A percentile compares a stretch with the other conserved stretches of the same genome.
Conservation (phyloP, 192 early-diverging fungal species). For the Backusella luteola region DNA sequence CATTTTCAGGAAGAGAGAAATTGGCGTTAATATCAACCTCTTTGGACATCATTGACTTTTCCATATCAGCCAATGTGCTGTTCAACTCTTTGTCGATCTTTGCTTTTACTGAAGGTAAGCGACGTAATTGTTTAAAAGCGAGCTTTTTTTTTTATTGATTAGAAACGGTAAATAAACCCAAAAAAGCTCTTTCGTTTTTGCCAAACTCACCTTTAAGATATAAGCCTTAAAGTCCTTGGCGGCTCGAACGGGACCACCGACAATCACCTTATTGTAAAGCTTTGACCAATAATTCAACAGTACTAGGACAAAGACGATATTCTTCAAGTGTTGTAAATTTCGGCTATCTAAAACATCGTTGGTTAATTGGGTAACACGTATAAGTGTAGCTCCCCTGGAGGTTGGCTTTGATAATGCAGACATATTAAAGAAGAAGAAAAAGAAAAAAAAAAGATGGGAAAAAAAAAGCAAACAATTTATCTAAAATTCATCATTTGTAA, state of each 20-base stretch:
- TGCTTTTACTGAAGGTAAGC: conserved; percentile 52
- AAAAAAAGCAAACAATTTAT: not conserved
- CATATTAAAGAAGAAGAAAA: not conserved
- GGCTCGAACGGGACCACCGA: conserved; percentile 58
- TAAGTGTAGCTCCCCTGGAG: not conserved
- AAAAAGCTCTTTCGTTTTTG: not conserved
- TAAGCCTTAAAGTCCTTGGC: conserved; percentile 41
- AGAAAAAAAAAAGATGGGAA: not conserved
- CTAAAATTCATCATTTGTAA: not conserved
- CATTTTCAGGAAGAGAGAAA: conserved; percentile 59
- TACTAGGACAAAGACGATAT: conserved; percentile 60
- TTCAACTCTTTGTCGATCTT: conserved; percentile 74
- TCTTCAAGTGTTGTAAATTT: conserved; percentile 37
- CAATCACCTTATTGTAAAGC: conserved; percentile 45
- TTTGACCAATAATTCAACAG: conserved; percentile 46
- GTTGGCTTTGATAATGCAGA: not conserved
- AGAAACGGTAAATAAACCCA: not conserved
- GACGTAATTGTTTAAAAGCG: conserved; percentile 47
- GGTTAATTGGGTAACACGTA: not conserved
- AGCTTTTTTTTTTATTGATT: conserved; percentile 29
- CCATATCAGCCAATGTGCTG: conserved; percentile 78
- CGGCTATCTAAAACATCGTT: conserved; percentile 5
- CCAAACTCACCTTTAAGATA: conserved; percentile 43
- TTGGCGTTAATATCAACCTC: conserved; percentile 64
- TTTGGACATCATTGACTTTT: conserved; percentile 69